These are phyloP conservation scores for Suaeda aralocaspica DNA, from an alignment of 148 eudicot genomes.

Conservation along the genomic window DNA sequence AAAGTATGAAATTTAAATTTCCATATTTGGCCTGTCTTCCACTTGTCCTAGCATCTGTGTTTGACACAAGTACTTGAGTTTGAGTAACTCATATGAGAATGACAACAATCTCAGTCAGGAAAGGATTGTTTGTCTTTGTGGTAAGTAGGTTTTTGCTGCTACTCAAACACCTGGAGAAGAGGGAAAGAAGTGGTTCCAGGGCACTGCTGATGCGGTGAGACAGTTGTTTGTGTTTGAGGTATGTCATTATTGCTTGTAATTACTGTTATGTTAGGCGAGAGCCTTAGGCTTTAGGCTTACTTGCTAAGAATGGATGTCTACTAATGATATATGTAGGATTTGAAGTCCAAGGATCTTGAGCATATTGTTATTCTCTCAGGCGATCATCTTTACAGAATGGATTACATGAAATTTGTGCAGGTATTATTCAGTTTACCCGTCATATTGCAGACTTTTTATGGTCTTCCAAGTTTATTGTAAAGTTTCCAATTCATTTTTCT, in stretches of 20 bases:
- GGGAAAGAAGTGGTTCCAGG: constrained; percentile 42
- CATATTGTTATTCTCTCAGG: constrained; percentile 72
- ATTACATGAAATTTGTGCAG: constrained; percentile 86
- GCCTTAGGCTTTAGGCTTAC: background rate
- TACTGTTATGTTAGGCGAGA: background rate
- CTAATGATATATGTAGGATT: constrained; percentile 43
- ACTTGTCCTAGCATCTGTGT: background rate
- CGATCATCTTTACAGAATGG: constrained; percentile 88
- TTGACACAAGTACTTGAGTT: background rate
- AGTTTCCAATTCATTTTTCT: constrained; percentile 3
- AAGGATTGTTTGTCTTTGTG: background rate
- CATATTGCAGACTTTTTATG: background rate
- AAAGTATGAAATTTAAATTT: no score
- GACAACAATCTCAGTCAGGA: background rate
- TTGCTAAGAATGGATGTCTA: background rate
- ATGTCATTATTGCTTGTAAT: background rate
- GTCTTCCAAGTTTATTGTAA: background rate
- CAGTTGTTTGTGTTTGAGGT: constrained; percentile 43
- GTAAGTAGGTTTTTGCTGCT: constrained; percentile 37
- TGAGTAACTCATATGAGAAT: background rate
- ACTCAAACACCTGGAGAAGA: constrained; percentile 47
- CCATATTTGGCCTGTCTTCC: background rate
- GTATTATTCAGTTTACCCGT: constrained; percentile 21
- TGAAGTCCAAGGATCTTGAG: constrained; percentile 63
- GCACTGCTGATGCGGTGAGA: constrained; percentile 48